These are phyloP conservation scores for Juncus effusus DNA, from an alignment of 176 grass and related monocot species.

Conservation along the genomic window DNA sequence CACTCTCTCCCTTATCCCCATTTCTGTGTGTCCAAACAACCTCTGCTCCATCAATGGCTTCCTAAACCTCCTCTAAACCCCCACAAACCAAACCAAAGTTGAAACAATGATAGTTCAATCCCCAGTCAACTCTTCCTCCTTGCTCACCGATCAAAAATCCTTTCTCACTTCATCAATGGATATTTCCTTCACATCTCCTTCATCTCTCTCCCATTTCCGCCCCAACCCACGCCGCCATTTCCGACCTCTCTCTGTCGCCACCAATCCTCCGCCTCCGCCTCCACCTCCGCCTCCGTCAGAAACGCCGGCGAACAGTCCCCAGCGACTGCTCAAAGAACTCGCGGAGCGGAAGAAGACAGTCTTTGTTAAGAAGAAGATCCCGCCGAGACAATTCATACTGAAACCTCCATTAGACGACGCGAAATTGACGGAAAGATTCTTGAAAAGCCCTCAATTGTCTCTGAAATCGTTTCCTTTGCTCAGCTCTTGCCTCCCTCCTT, in stretches of 20 bases:
- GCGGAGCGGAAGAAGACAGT: constrained; percentile 78
- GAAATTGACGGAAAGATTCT: constrained; percentile 80
- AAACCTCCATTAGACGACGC: constrained; percentile 92
- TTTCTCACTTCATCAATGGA: not conserved
- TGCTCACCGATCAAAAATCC: constrained; percentile 9
- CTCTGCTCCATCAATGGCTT: constrained; percentile 25
- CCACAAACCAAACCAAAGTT: not conserved
- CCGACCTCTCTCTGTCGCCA: constrained; percentile 16
- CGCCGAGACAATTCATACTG: constrained; percentile 75
- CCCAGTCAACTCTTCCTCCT: constrained; percentile 23
- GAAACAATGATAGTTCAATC: constrained; percentile 17
- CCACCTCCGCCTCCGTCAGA: constrained; percentile 32
- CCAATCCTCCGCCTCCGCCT: constrained; percentile 32
- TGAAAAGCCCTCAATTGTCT: constrained; percentile 93
- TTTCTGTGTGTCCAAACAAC: not conserved
- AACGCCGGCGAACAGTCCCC: constrained; percentile 66
- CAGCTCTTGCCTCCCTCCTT: constrained; percentile 82
- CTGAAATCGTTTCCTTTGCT: constrained; percentile 87
- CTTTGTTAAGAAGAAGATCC: constrained; percentile 79
- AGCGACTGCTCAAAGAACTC: constrained; percentile 80
- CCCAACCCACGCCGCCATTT: constrained; percentile 31
- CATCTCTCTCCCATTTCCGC: constrained; percentile 34
- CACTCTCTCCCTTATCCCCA: constrained; percentile 22
- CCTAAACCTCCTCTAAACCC: constrained; percentile 21
- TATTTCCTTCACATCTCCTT: constrained; percentile 43